These are phyloP conservation scores for Xanthoparmelia taractica DNA, from an alignment of 495 filamentous ascomycete species.

Conservation along the genomic window DNA sequence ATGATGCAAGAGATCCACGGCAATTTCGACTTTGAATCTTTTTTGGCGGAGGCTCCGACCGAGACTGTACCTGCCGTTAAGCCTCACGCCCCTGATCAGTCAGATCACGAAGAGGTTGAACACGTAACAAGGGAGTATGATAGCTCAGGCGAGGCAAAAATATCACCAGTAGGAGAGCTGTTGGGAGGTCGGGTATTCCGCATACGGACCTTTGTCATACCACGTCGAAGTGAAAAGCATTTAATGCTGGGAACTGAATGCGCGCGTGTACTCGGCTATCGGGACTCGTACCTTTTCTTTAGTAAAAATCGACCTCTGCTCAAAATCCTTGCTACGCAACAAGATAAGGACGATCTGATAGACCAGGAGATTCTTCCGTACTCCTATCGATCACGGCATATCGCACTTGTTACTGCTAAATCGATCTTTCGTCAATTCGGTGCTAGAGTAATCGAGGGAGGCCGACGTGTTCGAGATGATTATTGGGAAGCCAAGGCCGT, in stretches of 20 bases:
- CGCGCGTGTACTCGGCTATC: slow-evolving; percentile 85
- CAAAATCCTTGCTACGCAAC: slow-evolving; percentile 96
- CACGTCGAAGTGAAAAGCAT: slow-evolving; percentile 79
- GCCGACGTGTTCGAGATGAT: slow-evolving; percentile 87
- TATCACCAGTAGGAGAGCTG: too few relatives aligned
- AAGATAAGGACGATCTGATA: slow-evolving; percentile 95
- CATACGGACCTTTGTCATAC: slow-evolving; percentile 88
- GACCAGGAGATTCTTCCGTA: slow-evolving; percentile 92
- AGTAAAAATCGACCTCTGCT: slow-evolving; percentile 97
- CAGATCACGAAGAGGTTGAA: too few relatives aligned
- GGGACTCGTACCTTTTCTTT: slow-evolving; percentile 95
- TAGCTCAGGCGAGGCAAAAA: too few relatives aligned
- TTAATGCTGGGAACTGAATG: slow-evolving; percentile 99
- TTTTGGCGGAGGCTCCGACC: too few relatives aligned
- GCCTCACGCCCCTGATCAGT: too few relatives aligned
- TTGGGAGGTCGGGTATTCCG: slow-evolving; percentile 77
- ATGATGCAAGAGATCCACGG: too few relatives aligned
- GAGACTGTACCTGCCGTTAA: too few relatives aligned
- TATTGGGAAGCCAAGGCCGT: slow-evolving; percentile 97
- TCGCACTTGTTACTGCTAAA: slow-evolving; percentile 95
- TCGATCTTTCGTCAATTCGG: slow-evolving; percentile 99
- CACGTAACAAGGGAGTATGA: too few relatives aligned
- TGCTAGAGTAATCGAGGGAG: slow-evolving; percentile 84
- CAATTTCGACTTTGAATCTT: too few relatives aligned
- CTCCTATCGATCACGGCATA: slow-evolving; percentile 95